Evolutionary conservation across 371 early-diverging fungal genomes (phyloP), one percentile per base, ranked within the genome.

Genomic region (Phascolomyces articulosus): DNA sequence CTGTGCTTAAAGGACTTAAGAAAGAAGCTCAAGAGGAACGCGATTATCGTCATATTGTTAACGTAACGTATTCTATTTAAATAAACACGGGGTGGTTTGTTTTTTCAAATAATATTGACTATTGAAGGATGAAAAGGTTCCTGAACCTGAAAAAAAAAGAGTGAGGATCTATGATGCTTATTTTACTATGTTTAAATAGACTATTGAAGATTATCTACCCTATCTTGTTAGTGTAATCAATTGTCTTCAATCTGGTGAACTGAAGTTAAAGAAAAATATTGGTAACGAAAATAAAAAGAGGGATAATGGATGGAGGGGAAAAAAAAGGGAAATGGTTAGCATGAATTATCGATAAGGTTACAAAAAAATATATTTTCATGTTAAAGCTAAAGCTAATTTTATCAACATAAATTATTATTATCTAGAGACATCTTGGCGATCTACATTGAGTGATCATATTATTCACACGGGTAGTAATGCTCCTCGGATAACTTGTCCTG

Each of bases 361-460:
- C n/a, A n/a, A n/a, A n/a, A n/a, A n/a, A n/a, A n/a, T n/a, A n/a
- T n/a, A n/a, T n/a, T n/a, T n/a, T n/a, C n/a, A n/a, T n/a, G n/a
- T n/a, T n/a, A 11, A 34, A 11, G 6, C 34, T 34, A 34, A 34
- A 34, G 11, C 59, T 60, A 16, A 59, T 51, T 29, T 27, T 49
- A 3, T 40, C 21, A 23, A 13, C 38, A 9, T 44, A 1, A 13
- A 4, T 44, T 44, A 13, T 4, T n/a, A 9, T 40, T 20, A 60
- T 66, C 7, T 72, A 87, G 88, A 86, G 64, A 85, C 86, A 18
- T 84, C 85, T 64, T 88, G 89, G 89, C 78, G 87, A 3, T 87
- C 86, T 7, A 83, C 86, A 1, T 53, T 87, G 3, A 84, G 85
- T 55, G 82, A 77, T 40, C 82, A 82, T 57, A 62, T 76, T 31